Conservation (phyloP, 1,284 basidiomycete species). For the Fomitiporia mediterranea region DNA sequence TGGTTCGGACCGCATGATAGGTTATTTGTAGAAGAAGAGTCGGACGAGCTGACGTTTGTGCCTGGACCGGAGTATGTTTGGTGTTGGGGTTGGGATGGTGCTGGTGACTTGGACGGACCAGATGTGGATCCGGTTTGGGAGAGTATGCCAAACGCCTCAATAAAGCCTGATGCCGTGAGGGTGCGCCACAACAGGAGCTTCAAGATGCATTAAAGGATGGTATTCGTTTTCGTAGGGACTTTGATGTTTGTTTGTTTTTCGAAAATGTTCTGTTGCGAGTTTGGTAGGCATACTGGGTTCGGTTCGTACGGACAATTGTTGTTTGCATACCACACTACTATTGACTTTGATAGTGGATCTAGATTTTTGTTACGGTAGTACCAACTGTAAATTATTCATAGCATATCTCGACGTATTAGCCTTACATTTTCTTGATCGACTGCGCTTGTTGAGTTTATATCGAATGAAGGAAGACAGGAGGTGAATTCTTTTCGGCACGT, state of each 20-base stretch:
- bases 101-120: conserved; percentile 90
- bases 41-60: conserved; percentile 66
- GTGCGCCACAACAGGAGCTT: conserved; percentile 71
- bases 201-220: conserved; percentile 18
- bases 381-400: no score
- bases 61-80: conserved; percentile 88
- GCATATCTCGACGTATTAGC: no score
- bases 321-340: no score
- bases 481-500: no score
- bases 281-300: no score
- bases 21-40: conserved; percentile 84
- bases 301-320: no score
- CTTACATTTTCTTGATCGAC: no score
- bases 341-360: no score
- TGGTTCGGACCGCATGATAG: conserved; percentile 97
- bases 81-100: conserved; percentile 99
- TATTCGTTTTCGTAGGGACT: background rate
- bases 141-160: conserved; percentile 67
- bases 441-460: no score
- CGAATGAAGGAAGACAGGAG: no score
- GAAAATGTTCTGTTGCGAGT: no score
- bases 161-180: conserved; percentile 52
- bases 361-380: no score
- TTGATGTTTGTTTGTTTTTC: background rate
- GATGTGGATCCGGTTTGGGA: conserved; percentile 98